Evolutionary conservation across 2,329 filamentous ascomycete species (phyloP).

Genomic region (Aspergillus sp.): DNA sequence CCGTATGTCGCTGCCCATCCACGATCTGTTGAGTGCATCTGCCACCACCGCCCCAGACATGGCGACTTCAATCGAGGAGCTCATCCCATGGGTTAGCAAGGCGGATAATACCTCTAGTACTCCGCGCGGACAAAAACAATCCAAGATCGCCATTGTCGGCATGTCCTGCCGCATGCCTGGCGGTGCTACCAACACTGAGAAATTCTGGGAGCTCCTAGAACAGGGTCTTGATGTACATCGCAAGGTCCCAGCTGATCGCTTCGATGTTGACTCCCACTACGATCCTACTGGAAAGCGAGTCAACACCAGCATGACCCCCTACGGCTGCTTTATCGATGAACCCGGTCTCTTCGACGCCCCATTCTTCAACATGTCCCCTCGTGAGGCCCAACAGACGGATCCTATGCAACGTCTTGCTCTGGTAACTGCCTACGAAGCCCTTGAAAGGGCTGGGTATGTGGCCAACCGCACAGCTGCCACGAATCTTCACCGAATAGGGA

Average conservation of each 20-base stretch:
- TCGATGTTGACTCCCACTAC: slow-evolving; percentile 63
- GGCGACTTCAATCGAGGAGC: neutral
- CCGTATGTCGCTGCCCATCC: too few species aligned
- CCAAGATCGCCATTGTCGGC: slow-evolving; percentile 8
- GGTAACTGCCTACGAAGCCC: slow-evolving; percentile 71
- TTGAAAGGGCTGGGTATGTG: slow-evolving; percentile 20
- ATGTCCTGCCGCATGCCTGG: slow-evolving; percentile 7
- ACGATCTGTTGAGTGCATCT: too few species aligned
- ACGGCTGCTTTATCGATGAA: slow-evolving; percentile 68
- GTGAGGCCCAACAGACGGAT: slow-evolving; percentile 70
- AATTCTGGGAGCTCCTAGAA: slow-evolving; percentile 4
- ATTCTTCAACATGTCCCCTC: slow-evolving; percentile 77
- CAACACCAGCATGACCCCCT: slow-evolving; percentile 70
- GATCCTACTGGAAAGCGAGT: slow-evolving; percentile 66
- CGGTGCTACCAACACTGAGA: neutral
- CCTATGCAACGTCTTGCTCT: slow-evolving; percentile 51
- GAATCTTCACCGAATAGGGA: slow-evolving; percentile 61
- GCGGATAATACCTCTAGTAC: too few species aligned
- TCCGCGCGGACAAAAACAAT: neutral
- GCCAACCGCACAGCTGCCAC: slow-evolving; percentile 64
- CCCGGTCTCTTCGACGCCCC: slow-evolving; percentile 69
- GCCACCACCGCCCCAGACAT: too few species aligned
- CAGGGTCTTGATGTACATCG: slow-evolving; percentile 29
- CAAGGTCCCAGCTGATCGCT: slow-evolving; percentile 63
- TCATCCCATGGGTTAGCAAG: neutral